Evolutionary conservation across 2,329 filamentous ascomycete genomes (phyloP).

Genomic region (Mycosphaerella arachidis): DNA sequence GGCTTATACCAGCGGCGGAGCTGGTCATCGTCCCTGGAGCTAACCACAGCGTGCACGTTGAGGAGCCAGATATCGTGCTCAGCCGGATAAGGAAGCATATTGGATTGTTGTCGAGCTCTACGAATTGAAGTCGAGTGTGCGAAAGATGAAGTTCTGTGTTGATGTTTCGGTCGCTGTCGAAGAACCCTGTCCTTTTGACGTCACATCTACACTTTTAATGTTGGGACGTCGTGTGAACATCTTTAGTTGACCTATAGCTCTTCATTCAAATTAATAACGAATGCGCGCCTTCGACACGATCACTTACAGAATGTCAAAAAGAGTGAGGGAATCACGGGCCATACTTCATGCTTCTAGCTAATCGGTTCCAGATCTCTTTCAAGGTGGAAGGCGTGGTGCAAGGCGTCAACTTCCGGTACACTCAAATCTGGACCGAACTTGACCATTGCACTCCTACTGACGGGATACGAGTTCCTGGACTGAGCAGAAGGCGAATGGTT

Average conservation of each 20-base stretch:
- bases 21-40: no score
- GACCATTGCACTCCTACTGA: neutral
- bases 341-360: neutral
- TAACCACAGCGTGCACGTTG: no score
- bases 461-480: conserved; percentile 36
- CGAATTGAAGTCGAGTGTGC: no score
- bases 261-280: neutral
- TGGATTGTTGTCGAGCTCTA: no score
- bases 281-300: conserved; percentile 13
- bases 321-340: conserved; percentile 2
- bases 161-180: no score
- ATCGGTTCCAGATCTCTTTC: conserved; percentile 41
- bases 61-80: no score
- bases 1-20: no score
- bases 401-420: conserved; percentile 49
- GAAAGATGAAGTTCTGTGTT: no score
- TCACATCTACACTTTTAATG: neutral
- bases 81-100: no score
- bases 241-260: neutral
- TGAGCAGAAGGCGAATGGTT: conserved; percentile 39
- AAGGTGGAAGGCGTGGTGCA: conserved; percentile 46
- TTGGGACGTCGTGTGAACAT: neutral
- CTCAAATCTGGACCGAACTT: neutral
- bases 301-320: conserved; percentile 16
- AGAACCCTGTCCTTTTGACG: neutral